Evolutionary conservation across 192 early-diverging fungal species (phyloP).

Genomic region (Podila minutissima): DNA sequence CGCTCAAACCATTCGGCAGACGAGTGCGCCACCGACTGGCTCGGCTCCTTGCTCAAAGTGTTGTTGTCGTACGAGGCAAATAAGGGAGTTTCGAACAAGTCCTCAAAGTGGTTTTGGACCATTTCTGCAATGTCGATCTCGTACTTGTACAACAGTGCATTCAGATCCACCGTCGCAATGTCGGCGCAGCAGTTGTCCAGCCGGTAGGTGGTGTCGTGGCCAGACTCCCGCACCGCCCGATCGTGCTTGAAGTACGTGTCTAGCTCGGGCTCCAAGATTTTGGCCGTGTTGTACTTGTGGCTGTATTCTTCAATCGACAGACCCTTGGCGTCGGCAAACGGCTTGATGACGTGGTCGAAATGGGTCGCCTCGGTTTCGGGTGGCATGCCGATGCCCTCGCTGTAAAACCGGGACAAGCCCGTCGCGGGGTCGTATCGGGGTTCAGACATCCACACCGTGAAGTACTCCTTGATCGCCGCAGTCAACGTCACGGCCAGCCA

Average conservation of each 20-base stretch:
- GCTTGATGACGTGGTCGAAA: constrained; percentile 87
- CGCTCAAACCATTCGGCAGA: constrained; percentile 71
- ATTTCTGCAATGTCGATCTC: constrained; percentile 88
- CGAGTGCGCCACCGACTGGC: constrained; percentile 50
- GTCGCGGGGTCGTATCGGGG: constrained; percentile 81
- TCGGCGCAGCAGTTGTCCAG: constrained; percentile 92
- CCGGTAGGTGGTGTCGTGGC: constrained; percentile 96
- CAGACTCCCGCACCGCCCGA: constrained; percentile 95
- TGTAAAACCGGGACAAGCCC: constrained; percentile 85
- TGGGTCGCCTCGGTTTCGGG: constrained; percentile 96
- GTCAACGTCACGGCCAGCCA: constrained; percentile 79
- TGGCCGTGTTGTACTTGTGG: constrained; percentile 71
- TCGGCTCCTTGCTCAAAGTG: neutral
- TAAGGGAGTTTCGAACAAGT: constrained; percentile 54
- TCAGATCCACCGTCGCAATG: constrained; percentile 94
- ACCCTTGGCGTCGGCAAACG: constrained; percentile 76
- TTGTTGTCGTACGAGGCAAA: constrained; percentile 15
- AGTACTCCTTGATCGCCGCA: constrained; percentile 91
- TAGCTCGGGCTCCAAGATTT: constrained; percentile 81
- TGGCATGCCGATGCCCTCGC: constrained; percentile 94
- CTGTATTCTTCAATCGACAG: constrained; percentile 79
- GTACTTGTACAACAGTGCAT: constrained; percentile 95
- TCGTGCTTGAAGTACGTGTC: constrained; percentile 98
- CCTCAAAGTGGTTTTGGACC: constrained; percentile 69
- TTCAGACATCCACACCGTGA: constrained; percentile 89